Percentiles rank a stretch among this genome's conserved stretches.
phyloP scores from a whole-genome alignment of 2,329 filamentous ascomycete genomes.

The Fusarium veterinarium region DNA sequence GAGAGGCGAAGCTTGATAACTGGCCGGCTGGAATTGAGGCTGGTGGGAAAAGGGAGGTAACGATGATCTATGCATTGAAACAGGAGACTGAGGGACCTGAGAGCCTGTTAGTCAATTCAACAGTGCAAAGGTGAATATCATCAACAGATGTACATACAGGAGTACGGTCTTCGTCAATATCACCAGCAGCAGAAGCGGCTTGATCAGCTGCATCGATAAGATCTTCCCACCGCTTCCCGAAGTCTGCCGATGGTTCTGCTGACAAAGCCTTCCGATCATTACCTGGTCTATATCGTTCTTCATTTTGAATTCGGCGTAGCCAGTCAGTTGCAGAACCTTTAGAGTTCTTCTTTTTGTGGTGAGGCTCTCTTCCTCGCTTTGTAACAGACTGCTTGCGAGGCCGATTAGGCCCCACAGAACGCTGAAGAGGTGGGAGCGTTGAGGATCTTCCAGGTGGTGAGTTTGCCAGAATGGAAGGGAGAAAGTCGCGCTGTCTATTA shows the following conservation, averaged over 20 bases:
- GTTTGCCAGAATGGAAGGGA: conserved; percentile 83
- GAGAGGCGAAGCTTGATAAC: conserved; percentile 89
- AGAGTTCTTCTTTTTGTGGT: conserved; percentile 85
- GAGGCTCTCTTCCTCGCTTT: conserved; percentile 78
- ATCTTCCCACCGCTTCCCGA: conserved; percentile 95
- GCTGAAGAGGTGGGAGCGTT: conserved; percentile 85
- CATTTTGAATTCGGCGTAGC: conserved; percentile 68
- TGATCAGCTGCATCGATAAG: conserved; percentile 85
- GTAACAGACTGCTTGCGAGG: conserved; percentile 89
- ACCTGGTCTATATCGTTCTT: conserved; percentile 72
- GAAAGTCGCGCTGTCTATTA: conserved; percentile 75
- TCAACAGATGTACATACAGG: conserved; percentile 65
- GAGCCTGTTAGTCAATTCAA: conserved; percentile 38
- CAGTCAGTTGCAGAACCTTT: conserved; percentile 76
- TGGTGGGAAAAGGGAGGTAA: conserved; percentile 69
- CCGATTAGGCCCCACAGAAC: conserved; percentile 75
- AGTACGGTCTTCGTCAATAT: conserved; percentile 89
- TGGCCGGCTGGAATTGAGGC: conserved; percentile 70
- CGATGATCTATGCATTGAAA: conserved; percentile 72
- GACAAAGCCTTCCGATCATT: conserved; percentile 86
- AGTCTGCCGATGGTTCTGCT: conserved; percentile 83
- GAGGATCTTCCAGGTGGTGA: conserved; percentile 90
- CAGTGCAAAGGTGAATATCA: neutral
- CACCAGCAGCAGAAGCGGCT: conserved; percentile 87
- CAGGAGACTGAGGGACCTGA: conserved; percentile 73